A percentile compares a stretch with the other conserved stretches of the same genome.
Conservation (phyloP, 371 early-diverging fungal genomes). For the Actinomucor elegans region DNA sequence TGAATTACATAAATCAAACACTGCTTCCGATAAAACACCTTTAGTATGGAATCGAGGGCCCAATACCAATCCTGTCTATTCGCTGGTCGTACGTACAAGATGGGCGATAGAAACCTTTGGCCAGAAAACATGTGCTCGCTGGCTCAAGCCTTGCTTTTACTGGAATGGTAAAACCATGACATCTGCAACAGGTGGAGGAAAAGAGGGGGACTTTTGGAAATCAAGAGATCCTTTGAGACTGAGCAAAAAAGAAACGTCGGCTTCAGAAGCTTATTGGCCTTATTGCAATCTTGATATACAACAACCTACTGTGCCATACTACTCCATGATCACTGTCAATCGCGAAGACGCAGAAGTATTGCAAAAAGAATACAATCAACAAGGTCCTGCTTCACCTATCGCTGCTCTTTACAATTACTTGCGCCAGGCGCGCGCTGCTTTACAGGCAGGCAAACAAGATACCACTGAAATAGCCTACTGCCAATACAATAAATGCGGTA, state of each 20-base stretch:
- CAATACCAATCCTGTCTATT: conserved; percentile 69
- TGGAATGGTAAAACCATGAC: conserved; percentile 64
- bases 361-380: conserved; percentile 28
- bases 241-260: conserved; percentile 57
- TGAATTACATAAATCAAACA: conserved; percentile 3
- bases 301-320: conserved; percentile 17
- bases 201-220: conserved; percentile 61
- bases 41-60: conserved; percentile 67
- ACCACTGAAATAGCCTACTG: conserved; percentile 53
- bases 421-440: conserved; percentile 37
- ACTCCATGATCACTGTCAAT: conserved; percentile 59
- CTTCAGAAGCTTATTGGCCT: conserved; percentile 62
- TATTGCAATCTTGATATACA: conserved; percentile 17
- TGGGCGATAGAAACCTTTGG: conserved; percentile 59
- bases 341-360: conserved; percentile 51
- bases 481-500: conserved; percentile 57
- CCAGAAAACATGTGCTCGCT: conserved; percentile 30
- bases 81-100: conserved; percentile 58
- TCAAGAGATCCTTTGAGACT: conserved; percentile 55
- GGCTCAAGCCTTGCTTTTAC: conserved; percentile 62
- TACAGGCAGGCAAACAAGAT: conserved; percentile 43
- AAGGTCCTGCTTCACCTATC: conserved; percentile 14
- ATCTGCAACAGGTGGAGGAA: conserved; percentile 19
- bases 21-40: conserved; percentile 28
- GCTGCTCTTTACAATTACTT: conserved; percentile 43